Base-by-base conservation (phyloP, 2,329 filamentous ascomycete genomes). In the Pseudogymnoascus sp. region DNA sequence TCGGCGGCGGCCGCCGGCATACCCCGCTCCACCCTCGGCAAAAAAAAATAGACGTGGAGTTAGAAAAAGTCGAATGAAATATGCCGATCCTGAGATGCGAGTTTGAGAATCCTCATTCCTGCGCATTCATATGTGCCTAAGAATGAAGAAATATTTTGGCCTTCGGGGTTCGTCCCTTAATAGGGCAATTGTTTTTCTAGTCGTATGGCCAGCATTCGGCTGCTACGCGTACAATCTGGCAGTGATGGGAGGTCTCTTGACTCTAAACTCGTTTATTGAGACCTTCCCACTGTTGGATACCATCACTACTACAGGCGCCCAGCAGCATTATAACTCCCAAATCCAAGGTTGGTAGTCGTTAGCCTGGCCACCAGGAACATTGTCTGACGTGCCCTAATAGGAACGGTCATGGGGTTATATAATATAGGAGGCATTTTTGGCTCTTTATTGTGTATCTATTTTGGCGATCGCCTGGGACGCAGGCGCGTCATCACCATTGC, bases 401-500 rank as follows among this genome's bases (percentile, higher is more conserved):
- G 75, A 11, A 71, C 74, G 31, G 72, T 76, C 13, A 72, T 76
- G 14, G 74, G 74, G 5, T 70, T 72, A 37, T 76, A 76, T 65
- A 72, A 73, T 16, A 68, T 76, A 37, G 75, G 75, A 6, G 74
- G 74, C 6, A 68, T 76, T 16, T 61, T 76, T 19, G 75, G 75
- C 26, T 63, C 74, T 6, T 68, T 77, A 4, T 72, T 70, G 4
- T 75, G 73, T 66, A 71, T 73, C 8, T 72, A 67, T 29, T 67
- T 72, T 0, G 82, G 82, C 6, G 83, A 73, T 65, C 73, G 78
- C 13, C 76, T 86, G 13, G 84, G 84, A 26, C 78, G 84, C 3
- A 79, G 80, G 67, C 78, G 77, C 35, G 81, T 82, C 19, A 85
- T 86, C 65, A 78, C 82, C 37, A 71, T 79, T n/a, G 84, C 83